Base-by-base conservation (phyloP, 768 basidiomycete genomes). In the Porphyrellus cyaneotinctus region DNA sequence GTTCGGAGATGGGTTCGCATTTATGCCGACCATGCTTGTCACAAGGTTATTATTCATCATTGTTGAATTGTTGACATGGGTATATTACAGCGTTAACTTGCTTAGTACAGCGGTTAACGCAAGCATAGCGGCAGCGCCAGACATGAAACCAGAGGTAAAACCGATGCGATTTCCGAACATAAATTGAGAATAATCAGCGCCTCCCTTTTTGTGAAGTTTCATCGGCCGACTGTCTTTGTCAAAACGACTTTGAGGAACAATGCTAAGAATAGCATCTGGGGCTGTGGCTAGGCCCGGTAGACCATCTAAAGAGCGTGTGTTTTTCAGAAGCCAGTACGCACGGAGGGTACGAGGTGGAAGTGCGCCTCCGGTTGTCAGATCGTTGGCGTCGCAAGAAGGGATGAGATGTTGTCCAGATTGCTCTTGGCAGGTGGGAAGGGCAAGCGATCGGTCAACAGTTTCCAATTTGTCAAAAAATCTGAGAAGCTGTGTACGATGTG, bases 251-350 rank as follows among this genome's bases (percentile, higher is more conserved):
- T 54, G 56, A 23, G 53, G 61, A 1, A 47, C 36, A 24, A 43
- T 35, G 36, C 32, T 43, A 23, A 47, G 15, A 43, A 59, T 53
- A 14, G 63, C 58, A 31, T 56, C 61, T 4, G 66, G 66, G 22
- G 64, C 65, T 28, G 59, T 68, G 18, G 38, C 37, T 37, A 85
- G 57, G 1, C 75, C 83, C 1, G 80, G 76, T 17, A 87, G 70
- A 11, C 82, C 83, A 58, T 85, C 83, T 41, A 85, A 63, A 50
- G 81, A 84, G 31, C 61, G 68, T 32, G 61, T 23, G 59, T 86
- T 86, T 37, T 72, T 69, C 33, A 62, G 56, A 17, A 60, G 60
- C 83, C 84, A 86, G 67, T 82, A 85, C 10, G 64, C 63, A 58
- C 71, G 76, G 54, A 85, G 70, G 4, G 69, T 70, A 32, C 49